Base-by-base conservation (phyloP, 163 green algal genomes). In the Chloroidium sp. region DNA sequence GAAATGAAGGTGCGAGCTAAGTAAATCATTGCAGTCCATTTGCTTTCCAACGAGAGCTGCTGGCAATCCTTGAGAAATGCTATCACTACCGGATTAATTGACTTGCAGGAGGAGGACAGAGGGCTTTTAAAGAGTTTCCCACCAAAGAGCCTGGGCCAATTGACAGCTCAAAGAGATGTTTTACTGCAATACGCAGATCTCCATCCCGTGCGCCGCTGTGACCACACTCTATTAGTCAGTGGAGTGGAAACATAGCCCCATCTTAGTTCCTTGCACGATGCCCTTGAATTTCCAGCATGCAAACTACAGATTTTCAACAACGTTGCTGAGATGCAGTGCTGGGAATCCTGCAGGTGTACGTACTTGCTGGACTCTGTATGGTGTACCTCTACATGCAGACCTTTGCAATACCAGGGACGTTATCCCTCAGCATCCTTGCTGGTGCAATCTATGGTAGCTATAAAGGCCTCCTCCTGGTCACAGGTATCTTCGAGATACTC, bases 361-460 rank as follows among this genome's bases (percentile, higher is more conserved):
- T 83, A 14, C 72, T 86, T 4, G 60, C 58, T n/a, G 6, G 59
- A 58, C 78, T 79, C 58, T 82, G 79, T 58, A 36, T 81, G 69
- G 0, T 81, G 0, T 92, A 92, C 76, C 62, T 92, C 13, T 85
- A 82, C 76, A 82, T 94, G 81, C 88, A 95, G 84, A 92, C 89
- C 0, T 94, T 94, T 85, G 89, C 91, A 13, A 89, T 96, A 4
- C 92, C 92, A 2, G 92, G 92, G 13, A 94, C 89, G 60, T 82
- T 95, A 60, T 89, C 84, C 57, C 85, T 96, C n/a, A 92, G 84
- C 68, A 64, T 95, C 14, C 77, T 96, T 59, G 83, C 85, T 4
- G 92, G 92, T 1, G 91, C 90, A 1, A 79, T 96, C 57, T 96
- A 88, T 82, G 91, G 90, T 59, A 85, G 82, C 14, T 57, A 61